Evolutionary conservation across 352 stramenopile species (phyloP), one percentile per base, ranked within the genome.

Genomic region (Phytophthora sp.): DNA sequence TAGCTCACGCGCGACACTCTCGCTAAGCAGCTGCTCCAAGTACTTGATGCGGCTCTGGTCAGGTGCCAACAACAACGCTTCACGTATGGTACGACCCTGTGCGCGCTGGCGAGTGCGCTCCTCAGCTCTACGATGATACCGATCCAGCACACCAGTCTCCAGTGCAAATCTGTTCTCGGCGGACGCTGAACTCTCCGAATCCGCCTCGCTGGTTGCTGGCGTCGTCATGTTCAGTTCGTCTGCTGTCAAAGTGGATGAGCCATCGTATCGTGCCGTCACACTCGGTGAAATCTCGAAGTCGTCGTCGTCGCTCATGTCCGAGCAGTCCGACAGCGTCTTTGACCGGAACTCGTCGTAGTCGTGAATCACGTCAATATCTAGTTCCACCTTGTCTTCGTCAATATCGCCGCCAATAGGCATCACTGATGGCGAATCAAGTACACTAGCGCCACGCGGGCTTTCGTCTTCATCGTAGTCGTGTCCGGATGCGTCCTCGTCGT

Each of bases 41-140:
- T 94, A 96, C 76, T 94, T 94, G 70, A 96, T 93, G 30, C 86
- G 88, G 54, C 77, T 93, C 67, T 93, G 82, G 53, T 94, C 86
- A 0, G 87, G 85, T 5, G 84, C 84, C 63, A 90, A 79, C 44
- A 84, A 70, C 41, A 95, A 73, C 11, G 85, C 81, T 35, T 95
- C 87, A 18, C 87, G 85, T 46, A 94, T 88, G 60, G 85, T 93
- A 7, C 84, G 84, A 3, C 78, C 86, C 60, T 94, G 87, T 2
- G 82, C 79, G 13, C 88, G 88, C 60, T 95, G 86, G 2, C 86
- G 82, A 12, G 84, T 93, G 24, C 88, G 88, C 44, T 93, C 84
- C 21, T 93, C 84, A 1, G 77, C 84, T 16, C 82, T 79, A 11
- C 69, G 74, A 5, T 82, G 73, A 63, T 93, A 92, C 24, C 80